Conservation (phyloP, 768 basidiomycete species). For the Leucocoprinus birnbaumii region DNA sequence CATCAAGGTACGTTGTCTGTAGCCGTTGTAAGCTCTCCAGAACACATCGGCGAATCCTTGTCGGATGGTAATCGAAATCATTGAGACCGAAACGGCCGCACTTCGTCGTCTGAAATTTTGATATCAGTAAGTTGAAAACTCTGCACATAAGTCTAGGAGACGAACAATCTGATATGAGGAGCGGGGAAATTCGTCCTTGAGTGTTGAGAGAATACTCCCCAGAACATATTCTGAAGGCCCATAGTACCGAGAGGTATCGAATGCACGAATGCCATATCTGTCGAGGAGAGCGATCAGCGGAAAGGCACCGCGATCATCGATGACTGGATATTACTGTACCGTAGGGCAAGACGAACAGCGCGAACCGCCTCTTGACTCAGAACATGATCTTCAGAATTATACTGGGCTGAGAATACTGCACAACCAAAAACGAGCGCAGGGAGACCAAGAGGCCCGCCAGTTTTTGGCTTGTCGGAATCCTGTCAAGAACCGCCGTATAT, state of each 20-base stretch:
- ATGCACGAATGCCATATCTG: conserved; percentile 78
- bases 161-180: conserved; percentile 71
- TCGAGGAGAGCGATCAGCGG: conserved; percentile 9
- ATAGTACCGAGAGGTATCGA: conserved; percentile 84
- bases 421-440: conserved; percentile 67
- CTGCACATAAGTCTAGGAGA: background rate
- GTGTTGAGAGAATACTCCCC: conserved; percentile 57
- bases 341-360: conserved; percentile 69
- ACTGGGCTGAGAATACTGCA: conserved; percentile 63
- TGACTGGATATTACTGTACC: conserved; percentile 41
- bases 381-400: conserved; percentile 61
- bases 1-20: conserved; percentile 75
- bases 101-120: conserved; percentile 67
- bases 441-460: conserved; percentile 33
- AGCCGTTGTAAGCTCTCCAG: conserved; percentile 64
- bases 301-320: background rate
- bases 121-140: background rate
- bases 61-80: conserved; percentile 74
- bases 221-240: conserved; percentile 77
- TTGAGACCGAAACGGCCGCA: conserved; percentile 72
- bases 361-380: conserved; percentile 56
- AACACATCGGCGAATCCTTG: conserved; percentile 63
- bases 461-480: conserved; percentile 21
- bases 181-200: conserved; percentile 72
- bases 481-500: background rate